Evolutionary conservation across 768 basidiomycete species (phyloP).

Genomic region (Mycena leptocephala): DNA sequence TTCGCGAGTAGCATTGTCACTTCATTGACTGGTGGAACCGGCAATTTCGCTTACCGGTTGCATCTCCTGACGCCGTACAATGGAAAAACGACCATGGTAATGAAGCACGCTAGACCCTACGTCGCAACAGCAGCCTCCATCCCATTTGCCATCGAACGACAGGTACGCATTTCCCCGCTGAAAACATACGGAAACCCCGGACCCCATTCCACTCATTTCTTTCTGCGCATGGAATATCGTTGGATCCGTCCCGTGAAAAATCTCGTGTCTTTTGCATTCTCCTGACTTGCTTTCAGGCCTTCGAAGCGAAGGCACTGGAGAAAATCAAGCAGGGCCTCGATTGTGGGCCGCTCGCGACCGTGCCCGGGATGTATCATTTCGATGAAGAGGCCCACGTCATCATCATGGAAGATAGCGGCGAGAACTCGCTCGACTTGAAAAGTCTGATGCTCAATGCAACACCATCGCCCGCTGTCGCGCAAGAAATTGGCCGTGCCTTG

Average conservation of each 20-base stretch:
- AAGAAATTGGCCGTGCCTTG: conserved; percentile 66
- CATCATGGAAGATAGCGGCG: conserved; percentile 68
- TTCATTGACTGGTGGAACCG: conserved; percentile 55
- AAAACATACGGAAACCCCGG: too few species aligned
- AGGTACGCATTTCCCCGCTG: too few species aligned
- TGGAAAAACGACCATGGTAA: conserved; percentile 51
- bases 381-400: conserved; percentile 59
- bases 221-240: too few species aligned
- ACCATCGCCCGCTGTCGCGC: conserved; percentile 47
- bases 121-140: conserved; percentile 1
- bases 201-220: too few species aligned
- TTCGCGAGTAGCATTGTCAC: conserved; percentile 53
- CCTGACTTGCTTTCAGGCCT: conserved; percentile 25
- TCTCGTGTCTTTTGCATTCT: too few species aligned
- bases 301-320: conserved; percentile 51
- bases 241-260: too few species aligned
- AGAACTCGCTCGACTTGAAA: conserved; percentile 49
- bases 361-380: conserved; percentile 57
- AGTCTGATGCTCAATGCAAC: conserved; percentile 53
- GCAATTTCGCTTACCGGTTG: conserved; percentile 61
- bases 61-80: conserved; percentile 47
- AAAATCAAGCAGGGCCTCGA: conserved; percentile 45
- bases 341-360: conserved; percentile 46
- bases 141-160: conserved; percentile 58
- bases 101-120: conserved; percentile 64